Percentiles rank a stretch among this genome's conserved stretches.
These are phyloP conservation scores for Mimosa pudica DNA, from an alignment of 306 rosid genomes.

Conservation along the genomic window DNA sequence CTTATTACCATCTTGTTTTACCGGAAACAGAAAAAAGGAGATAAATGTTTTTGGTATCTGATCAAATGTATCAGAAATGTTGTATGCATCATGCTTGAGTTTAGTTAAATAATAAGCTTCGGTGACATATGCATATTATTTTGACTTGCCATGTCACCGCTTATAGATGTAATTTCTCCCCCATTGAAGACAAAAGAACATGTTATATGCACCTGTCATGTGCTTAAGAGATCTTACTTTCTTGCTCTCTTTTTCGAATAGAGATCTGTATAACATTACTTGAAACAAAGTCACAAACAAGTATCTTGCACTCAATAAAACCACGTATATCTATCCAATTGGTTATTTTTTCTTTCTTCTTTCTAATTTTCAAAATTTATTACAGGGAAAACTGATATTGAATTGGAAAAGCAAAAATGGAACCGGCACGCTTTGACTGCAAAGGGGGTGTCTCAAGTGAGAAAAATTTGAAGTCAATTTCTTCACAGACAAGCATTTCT, in stretches of 20 bases:
- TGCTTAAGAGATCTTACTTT: background rate
- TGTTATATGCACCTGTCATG: background rate
- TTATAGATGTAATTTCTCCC: background rate
- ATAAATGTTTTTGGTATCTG: background rate
- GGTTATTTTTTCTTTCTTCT: background rate
- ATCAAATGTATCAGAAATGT: background rate
- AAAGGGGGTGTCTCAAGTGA: slow-evolving; percentile 45
- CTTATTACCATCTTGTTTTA: background rate
- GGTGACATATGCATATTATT: no score
- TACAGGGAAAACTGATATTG: slow-evolving; percentile 45
- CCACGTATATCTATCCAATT: background rate
- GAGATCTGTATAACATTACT: no score
- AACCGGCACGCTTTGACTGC: slow-evolving; percentile 51
- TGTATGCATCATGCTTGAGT: background rate
- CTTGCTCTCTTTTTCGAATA: background rate
- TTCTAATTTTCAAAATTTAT: slow-evolving; percentile 16
- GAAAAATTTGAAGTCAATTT: slow-evolving; percentile 55
- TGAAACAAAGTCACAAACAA: no score
- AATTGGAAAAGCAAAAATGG: slow-evolving; percentile 44
- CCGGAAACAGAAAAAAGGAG: background rate
- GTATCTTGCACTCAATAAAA: background rate
- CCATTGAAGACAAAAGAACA: background rate
- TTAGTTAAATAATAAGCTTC: no score
- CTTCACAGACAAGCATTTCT: slow-evolving; percentile 39
- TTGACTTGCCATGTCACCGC: no score